Conservation (phyloP, 2,329 filamentous ascomycete species). For the Raffaelea arxii region DNA sequence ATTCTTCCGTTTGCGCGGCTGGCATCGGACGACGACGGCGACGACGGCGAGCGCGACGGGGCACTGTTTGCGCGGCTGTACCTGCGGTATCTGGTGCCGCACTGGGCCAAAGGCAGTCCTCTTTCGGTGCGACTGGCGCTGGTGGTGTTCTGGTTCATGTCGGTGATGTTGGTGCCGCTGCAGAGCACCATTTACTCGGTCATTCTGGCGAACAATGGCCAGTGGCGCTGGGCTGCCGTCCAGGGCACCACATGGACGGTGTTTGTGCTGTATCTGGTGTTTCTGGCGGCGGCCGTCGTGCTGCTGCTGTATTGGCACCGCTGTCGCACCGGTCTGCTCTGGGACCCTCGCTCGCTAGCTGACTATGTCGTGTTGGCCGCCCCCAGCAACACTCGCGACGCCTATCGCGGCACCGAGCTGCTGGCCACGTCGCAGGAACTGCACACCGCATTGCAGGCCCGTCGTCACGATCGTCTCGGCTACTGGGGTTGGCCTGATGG, state of each 20-base stretch:
- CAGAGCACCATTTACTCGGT: constrained; percentile 67
- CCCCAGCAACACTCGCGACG: constrained; percentile 65
- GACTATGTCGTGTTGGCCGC: constrained; percentile 72
- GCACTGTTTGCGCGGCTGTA: constrained; percentile 61
- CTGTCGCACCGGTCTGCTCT: constrained; percentile 65
- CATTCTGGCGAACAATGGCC: constrained; percentile 38
- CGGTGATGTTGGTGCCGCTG: constrained; percentile 74
- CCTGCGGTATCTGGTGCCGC: constrained; percentile 57
- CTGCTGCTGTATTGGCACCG: constrained; percentile 56
- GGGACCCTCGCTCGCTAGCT: constrained; percentile 75
- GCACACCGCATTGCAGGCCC: constrained; percentile 40
- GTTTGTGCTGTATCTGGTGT: constrained; percentile 61
- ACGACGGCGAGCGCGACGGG: constrained; percentile 47
- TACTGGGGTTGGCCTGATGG: constrained; percentile 70
- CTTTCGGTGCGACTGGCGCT: constrained; percentile 57
- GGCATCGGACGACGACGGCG: constrained; percentile 40
- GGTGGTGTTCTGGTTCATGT: constrained; percentile 64
- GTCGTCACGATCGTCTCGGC: constrained; percentile 62
- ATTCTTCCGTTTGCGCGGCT: constrained; percentile 71
- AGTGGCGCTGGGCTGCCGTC: constrained; percentile 73
- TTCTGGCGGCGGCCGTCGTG: constrained; percentile 47
- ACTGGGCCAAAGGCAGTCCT: constrained; percentile 44
- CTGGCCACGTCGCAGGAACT: constrained; percentile 43
- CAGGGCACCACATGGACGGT: constrained; percentile 71
- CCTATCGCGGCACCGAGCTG: constrained; percentile 62